Base-by-base conservation (phyloP, 768 basidiomycete species). In the Clitopilus passeckerianus region DNA sequence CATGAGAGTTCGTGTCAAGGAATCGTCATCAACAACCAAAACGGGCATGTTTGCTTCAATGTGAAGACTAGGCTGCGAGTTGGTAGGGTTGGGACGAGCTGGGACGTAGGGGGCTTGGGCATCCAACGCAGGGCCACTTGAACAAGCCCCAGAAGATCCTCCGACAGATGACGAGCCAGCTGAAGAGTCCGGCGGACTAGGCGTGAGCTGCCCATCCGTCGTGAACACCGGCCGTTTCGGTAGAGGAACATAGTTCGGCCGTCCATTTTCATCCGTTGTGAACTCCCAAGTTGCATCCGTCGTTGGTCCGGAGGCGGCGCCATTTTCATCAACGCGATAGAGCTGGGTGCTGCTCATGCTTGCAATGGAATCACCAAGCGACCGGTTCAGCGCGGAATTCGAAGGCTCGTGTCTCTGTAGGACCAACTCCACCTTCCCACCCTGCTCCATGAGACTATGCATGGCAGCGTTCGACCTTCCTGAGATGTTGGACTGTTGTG, bases 11-110 rank as follows among this genome's bases (percentile, higher is more conserved):
- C 93, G 82, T 56, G 93, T 94, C 57, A 94, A 71, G 10, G 79
- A 72, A 70, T 95, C 93, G 66, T 95, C 91, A 64, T 93, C 92
- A 0, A 93, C 92, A 2, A 93, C 90, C 18, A 93, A 77, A 52
- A 90, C 90, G 14, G 78, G 78, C 64, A 92, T 68, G 7, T 79
- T 81, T 5, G 77, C 71, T 57, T 85, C 83, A 43, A 85, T 77
- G 37, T 71, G 69, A 18, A 75, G 46, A 12, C 20, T 50, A 10
- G 46, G n/a, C 5, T 50, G 20, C 10, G 46, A 50, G 46, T 50
- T n/a, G 5, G 2, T 18, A 5, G 46, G 7, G 20, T 50, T 64
- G 4, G 70, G 68, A 14, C 72, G 68, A 64, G 46, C 18, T 50
- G 22, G 16, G 10, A 50, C n/a, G 18, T 50, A 18, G 46, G 18